Percentiles rank a stretch among this genome's conserved stretches.
Conservation (phyloP, 495 filamentous ascomycete genomes). For the Stereocaulon alpinum region DNA sequence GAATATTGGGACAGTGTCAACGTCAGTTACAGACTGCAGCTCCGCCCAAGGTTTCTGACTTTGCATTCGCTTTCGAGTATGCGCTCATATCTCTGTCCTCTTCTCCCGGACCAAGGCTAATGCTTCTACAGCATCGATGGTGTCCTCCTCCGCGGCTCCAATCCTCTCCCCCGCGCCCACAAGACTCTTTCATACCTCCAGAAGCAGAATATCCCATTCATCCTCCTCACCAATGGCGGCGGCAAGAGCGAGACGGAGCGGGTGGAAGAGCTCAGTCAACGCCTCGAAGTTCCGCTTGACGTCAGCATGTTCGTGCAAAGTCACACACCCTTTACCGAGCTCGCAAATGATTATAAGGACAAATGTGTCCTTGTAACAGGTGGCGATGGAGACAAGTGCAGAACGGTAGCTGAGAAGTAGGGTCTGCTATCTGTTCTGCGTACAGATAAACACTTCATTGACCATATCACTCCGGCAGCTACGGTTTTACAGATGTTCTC, state of each 20-base stretch:
- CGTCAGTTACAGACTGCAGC: background rate
- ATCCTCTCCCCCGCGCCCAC: slow-evolving; percentile 71
- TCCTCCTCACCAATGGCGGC: slow-evolving; percentile 83
- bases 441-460: background rate
- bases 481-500: slow-evolving; percentile 78
- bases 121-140: slow-evolving; percentile 67
- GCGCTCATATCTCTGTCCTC: background rate
- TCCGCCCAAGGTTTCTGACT: slow-evolving; percentile 37
- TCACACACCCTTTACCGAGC: slow-evolving; percentile 66
- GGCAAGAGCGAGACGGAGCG: slow-evolving; percentile 66
- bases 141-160: slow-evolving; percentile 77
- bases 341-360: slow-evolving; percentile 39
- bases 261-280: slow-evolving; percentile 56
- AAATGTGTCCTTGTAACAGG: slow-evolving; percentile 75
- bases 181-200: slow-evolving; percentile 64
- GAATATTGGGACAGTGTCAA: background rate
- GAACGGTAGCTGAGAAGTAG: slow-evolving; percentile 57
- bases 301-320: slow-evolving; percentile 66
- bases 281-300: slow-evolving; percentile 49
- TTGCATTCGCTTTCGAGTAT: slow-evolving; percentile 82
- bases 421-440: background rate
- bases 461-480: slow-evolving; percentile 30
- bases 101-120: slow-evolving; percentile 10
- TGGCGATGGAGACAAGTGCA: slow-evolving; percentile 65
- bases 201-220: slow-evolving; percentile 62